A percentile compares a stretch with the other conserved stretches of the same genome.
Evolutionary conservation across 2,329 filamentous ascomycete species (phyloP).

Genomic region (Bisporella sp.): DNA sequence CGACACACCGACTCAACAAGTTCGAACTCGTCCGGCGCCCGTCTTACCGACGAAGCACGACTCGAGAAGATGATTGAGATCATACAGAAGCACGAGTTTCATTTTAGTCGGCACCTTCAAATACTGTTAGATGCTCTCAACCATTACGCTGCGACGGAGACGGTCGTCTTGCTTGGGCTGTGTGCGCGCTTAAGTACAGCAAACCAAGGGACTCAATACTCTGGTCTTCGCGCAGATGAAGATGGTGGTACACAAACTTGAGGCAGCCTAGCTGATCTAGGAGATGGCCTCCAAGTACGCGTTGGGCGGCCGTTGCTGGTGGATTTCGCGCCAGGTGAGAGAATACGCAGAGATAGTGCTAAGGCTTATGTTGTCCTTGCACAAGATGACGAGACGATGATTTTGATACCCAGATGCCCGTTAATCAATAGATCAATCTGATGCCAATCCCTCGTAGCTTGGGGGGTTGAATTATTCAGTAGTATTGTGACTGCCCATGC

Average conservation of each 20-base stretch:
- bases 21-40: conserved; percentile 8
- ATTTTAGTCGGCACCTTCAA: conserved; percentile 87
- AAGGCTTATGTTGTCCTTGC: no score
- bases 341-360: no score
- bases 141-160: conserved; percentile 95
- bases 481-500: no score
- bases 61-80: conserved; percentile 63
- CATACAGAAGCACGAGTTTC: conserved; percentile 84
- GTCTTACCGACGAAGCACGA: conserved; percentile 17
- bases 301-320: neutral
- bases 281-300: no score
- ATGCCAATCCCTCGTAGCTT: no score
- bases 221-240: conserved; percentile 52
- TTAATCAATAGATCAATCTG: no score
- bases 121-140: conserved; percentile 93
- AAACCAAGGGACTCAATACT: conserved; percentile 66
- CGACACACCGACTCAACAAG: conserved; percentile 27
- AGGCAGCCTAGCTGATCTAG: neutral
- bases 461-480: no score
- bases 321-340: neutral
- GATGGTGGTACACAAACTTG: conserved; percentile 30
- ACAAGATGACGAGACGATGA: no score
- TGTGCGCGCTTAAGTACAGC: conserved; percentile 78
- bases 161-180: conserved; percentile 83
- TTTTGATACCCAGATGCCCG: no score